Conservation (phyloP, 345 rosid species). For the Luvunga scandens region DNA sequence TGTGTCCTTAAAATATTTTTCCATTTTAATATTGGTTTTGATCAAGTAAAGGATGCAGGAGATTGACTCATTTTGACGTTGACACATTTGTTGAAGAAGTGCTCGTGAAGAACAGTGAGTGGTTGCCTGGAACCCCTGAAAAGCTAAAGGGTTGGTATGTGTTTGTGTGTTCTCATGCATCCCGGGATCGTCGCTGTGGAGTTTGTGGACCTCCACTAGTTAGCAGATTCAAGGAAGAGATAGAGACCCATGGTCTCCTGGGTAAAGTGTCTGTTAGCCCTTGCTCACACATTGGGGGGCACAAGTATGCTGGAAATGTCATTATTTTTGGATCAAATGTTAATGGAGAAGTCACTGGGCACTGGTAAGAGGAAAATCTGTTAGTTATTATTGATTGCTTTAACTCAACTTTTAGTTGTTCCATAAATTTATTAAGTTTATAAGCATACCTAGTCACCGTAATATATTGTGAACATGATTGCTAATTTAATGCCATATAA, state of each 20-base stretch:
- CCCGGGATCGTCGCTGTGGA: conserved; percentile 87
- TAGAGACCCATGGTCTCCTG: conserved; percentile 63
- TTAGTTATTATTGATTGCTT: not conserved
- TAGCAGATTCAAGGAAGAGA: conserved; percentile 84
- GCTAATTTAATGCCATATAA: not conserved
- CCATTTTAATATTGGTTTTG: conserved; percentile 14
- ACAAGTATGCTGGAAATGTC: conserved; percentile 92
- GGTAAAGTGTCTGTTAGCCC: conserved; percentile 92
- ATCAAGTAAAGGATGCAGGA: conserved; percentile 57
- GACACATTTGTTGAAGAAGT: conserved; percentile 98
- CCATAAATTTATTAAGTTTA: conserved; percentile 4
- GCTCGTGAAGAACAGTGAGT: conserved; percentile 89
- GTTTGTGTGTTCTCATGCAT: conserved; percentile 94
- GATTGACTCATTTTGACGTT: conserved; percentile 97
- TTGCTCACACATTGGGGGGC: conserved; percentile 97
- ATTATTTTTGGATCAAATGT: conserved; percentile 70
- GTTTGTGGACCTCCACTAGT: conserved; percentile 89
- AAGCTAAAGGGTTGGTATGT: conserved; percentile 69
- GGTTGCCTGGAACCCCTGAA: conserved; percentile 94
- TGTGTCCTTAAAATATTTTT: conserved; percentile 1
- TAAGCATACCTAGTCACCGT: not conserved
- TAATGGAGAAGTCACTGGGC: conserved; percentile 63
- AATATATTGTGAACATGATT: not conserved
- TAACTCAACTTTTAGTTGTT: not conserved
- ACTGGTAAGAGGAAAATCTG: conserved; percentile 53